Base-by-base conservation (phyloP, 2,329 filamentous ascomycete genomes). In the Apiospora sp. region DNA sequence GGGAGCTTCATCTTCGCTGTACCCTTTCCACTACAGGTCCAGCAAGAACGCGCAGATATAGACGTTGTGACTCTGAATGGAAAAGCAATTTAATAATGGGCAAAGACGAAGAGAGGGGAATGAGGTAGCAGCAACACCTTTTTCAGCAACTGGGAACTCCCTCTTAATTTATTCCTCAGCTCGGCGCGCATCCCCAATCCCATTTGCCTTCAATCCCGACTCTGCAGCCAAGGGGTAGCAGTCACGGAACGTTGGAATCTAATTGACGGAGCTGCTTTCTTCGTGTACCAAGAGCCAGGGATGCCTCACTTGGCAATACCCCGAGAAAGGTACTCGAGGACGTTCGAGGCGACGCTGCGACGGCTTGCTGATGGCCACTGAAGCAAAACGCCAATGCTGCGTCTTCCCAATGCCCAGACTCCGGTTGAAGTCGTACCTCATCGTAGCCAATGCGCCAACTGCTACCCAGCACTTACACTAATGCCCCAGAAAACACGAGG, bases 1-100 rank as follows among this genome's bases (percentile, higher is more conserved):
- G 58, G 58, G 88, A 73, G 68, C 30, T n/a, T 64, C 72, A 73
- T 73, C 34, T 48, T 68, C 54, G 41, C 48, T 51, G 67, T n/a
- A n/a, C n/a, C n/a, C n/a, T n/a, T n/a, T n/a, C n/a, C n/a, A n/a
- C n/a, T 43, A 4, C 30, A 13, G 30, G 37, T 10, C 7, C 58
- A 37, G 58, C 8, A 64, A 64, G 30, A 22, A 4, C 19, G 34
- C 19, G 30, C 7, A 13, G 3, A 19, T n/a, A 37, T 22, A 0
- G 16, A 10, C 0, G 8, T 41, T n/a, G 6, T 22, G 5, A 5
- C 58, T 41, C 7, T n/a, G 58, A 19, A 14, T 13, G 34, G 10
- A 5, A 5, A 41, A 16, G 10, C 58, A 14, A 6, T 41, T 19
- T 19, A n/a, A n/a, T n/a, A n/a, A n/a, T n/a, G n/a, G n/a, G n/a